phyloP scores from a whole-genome alignment of 768 basidiomycete genomes.

The Pisolithus orientalis region DNA sequence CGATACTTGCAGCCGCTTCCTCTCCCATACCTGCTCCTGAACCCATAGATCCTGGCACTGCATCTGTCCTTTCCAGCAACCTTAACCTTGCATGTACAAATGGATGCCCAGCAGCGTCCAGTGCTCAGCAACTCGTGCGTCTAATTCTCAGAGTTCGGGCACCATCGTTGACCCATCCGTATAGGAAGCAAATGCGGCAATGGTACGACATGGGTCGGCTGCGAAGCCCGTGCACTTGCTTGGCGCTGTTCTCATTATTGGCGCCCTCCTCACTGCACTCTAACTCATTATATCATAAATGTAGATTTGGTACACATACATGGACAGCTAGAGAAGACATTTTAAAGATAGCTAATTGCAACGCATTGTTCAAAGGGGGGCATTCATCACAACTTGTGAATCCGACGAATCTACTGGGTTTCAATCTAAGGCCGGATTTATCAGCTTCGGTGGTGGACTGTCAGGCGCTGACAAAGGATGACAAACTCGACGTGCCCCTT shows the following conservation, averaged over 20 bases:
- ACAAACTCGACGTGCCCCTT: no score
- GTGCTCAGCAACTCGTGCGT: constrained; percentile 18
- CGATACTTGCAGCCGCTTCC: constrained; percentile 10
- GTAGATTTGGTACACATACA: not conserved
- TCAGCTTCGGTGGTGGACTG: no score
- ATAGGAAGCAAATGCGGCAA: constrained; percentile 16
- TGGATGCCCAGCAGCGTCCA: constrained; percentile 15
- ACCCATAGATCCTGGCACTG: constrained; percentile 15
- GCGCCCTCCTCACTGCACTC: constrained; percentile 14
- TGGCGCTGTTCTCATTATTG: constrained; percentile 16
- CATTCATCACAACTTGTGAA: no score
- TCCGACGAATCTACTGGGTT: no score
- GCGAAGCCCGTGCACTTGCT: constrained; percentile 14
- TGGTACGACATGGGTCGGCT: constrained; percentile 6
- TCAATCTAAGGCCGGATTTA: no score
- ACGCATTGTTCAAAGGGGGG: no score
- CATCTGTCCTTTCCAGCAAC: constrained; percentile 17
- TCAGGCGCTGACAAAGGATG: no score
- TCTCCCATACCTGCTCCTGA: constrained; percentile 9
- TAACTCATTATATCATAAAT: constrained; percentile 3
- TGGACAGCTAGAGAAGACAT: not conserved
- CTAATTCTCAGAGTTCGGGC: not conserved
- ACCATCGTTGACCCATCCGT: not conserved
- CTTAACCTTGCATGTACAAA: constrained; percentile 17
- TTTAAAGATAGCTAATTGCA: no score